Evolutionary conservation across 139 green algal genomes (phyloP), one percentile per base, ranked within the genome.

Genomic region (Micractinium sp.): DNA sequence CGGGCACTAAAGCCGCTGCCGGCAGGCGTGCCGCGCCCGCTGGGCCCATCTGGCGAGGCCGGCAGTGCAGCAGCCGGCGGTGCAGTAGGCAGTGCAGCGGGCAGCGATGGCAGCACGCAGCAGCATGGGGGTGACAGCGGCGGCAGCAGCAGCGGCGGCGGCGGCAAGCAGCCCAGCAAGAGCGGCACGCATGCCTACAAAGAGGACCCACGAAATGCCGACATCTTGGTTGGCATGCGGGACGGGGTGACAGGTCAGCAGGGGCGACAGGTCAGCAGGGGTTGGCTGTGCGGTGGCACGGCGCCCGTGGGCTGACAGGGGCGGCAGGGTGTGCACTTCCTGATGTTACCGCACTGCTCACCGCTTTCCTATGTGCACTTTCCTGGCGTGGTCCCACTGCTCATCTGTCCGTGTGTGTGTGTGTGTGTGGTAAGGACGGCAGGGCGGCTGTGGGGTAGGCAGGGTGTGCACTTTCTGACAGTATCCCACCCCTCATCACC

Each of bases 171-270:
- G 53, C n/a, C 3, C 7, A 16, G 27, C 27, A 81, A 90, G 53
- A n/a, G 63, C 27, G 94, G 92, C 29, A 95, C 95, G 13, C 95
- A 97, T 67, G 87, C 89, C 3, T 95, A 94, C 67, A 0, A 69
- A 18, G 39, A 86, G 1, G 95, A 97, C 83, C 25, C 88, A 3
- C 90, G 94, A 47, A 97, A 97, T 67, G 92, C 53, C 0, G 90
- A 96, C 85, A 86, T 97, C 31, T 77, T 97, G 5, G 85, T 97
- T 0, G 93, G 94, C 77, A 95, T 97, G 16, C 81, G 95, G 36
- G 94, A 97, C 84, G 94, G 95, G 23, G 87, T 96, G 19, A 92
- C 82, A 14, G 84, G 84, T 82, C 76, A 16, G 86, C 9, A 19
- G 29, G 22, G 66, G 22, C 23, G 66, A 29, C 66, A 27, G 66